These are phyloP conservation scores for Fusarium xylarioides DNA, from an alignment of 2,329 filamentous ascomycete genomes.

Conservation along the genomic window DNA sequence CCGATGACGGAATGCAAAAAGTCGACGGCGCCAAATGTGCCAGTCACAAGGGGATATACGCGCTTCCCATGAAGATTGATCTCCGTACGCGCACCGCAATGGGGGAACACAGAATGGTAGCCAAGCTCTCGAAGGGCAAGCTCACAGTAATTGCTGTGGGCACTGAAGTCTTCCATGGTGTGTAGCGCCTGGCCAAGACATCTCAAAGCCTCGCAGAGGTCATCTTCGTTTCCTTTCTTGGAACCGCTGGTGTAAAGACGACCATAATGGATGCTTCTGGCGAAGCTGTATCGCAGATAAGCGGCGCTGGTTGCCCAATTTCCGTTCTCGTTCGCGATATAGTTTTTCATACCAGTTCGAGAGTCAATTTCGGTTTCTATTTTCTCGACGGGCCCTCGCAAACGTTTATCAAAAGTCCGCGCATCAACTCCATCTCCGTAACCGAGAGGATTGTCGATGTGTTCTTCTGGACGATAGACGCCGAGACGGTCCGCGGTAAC, in stretches of 20 bases:
- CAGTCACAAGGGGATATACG: slow-evolving; percentile 79
- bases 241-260: slow-evolving; percentile 76
- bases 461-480: slow-evolving; percentile 80
- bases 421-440: slow-evolving; percentile 91
- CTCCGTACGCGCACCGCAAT: slow-evolving; percentile 73
- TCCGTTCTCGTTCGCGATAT: slow-evolving; percentile 90
- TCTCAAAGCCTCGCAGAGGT: slow-evolving; percentile 81
- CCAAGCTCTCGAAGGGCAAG: slow-evolving; percentile 79
- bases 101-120: slow-evolving; percentile 82
- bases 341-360: slow-evolving; percentile 97
- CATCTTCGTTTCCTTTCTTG: slow-evolving; percentile 72
- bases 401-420: slow-evolving; percentile 79
- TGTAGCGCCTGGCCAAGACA: slow-evolving; percentile 81
- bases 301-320: slow-evolving; percentile 90
- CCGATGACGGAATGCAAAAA: slow-evolving; percentile 82
- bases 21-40: slow-evolving; percentile 80
- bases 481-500: slow-evolving; percentile 83
- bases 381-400: slow-evolving; percentile 80
- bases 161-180: slow-evolving; percentile 81
- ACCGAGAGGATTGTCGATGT: slow-evolving; percentile 81
- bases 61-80: slow-evolving; percentile 70
- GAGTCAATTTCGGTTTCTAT: slow-evolving; percentile 78
- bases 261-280: slow-evolving; percentile 79
- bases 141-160: slow-evolving; percentile 86
- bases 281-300: slow-evolving; percentile 81